A percentile compares a stretch with the other conserved stretches of the same genome.
These are phyloP conservation scores for Scheffersomyces titani DNA, from an alignment of 1,139 yeast species.

Conservation along the genomic window DNA sequence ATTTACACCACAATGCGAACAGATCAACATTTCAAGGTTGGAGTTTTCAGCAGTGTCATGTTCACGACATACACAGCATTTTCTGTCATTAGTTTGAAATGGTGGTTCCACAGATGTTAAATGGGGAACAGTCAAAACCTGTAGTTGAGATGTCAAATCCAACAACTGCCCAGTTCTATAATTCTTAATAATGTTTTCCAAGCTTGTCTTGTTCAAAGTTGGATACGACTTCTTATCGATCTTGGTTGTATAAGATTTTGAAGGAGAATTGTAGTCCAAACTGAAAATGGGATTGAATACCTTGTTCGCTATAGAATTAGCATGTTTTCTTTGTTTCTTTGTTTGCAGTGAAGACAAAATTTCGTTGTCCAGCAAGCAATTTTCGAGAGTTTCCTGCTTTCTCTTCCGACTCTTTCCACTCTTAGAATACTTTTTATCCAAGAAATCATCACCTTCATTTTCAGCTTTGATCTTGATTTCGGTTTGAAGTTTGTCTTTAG, in stretches of 20 bases:
- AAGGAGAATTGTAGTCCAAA: constrained; percentile 19
- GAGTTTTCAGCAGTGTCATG: constrained; percentile 23
- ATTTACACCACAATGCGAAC: constrained; percentile 68
- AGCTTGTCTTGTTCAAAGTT: constrained; percentile 9
- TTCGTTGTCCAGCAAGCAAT: not conserved
- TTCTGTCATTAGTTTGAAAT: constrained; percentile 28
- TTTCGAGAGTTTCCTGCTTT: not conserved
- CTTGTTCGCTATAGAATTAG: constrained; percentile 1
- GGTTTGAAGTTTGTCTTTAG: constrained; percentile 4
- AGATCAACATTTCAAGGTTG: constrained; percentile 44
- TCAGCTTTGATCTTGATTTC: constrained; percentile 1
- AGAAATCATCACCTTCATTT: constrained; percentile 1
- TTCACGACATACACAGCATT: constrained; percentile 62
- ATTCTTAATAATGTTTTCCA: constrained; percentile 13
- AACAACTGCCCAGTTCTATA: constrained; percentile 23
- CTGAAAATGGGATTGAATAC: constrained; percentile 14
- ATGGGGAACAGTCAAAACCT: constrained; percentile 21
- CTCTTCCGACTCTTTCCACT: constrained; percentile 2
- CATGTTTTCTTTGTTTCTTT: constrained; percentile 9
- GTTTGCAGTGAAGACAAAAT: not conserved
- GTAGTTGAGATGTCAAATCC: constrained; percentile 22
- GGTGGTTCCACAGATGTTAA: constrained; percentile 21
- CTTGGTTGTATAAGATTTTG: constrained; percentile 4
- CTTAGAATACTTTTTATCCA: not conserved
- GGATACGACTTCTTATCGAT: constrained; percentile 15